phyloP scores from a whole-genome alignment of 768 basidiomycete species.

The Pulveroboletus sp. region DNA sequence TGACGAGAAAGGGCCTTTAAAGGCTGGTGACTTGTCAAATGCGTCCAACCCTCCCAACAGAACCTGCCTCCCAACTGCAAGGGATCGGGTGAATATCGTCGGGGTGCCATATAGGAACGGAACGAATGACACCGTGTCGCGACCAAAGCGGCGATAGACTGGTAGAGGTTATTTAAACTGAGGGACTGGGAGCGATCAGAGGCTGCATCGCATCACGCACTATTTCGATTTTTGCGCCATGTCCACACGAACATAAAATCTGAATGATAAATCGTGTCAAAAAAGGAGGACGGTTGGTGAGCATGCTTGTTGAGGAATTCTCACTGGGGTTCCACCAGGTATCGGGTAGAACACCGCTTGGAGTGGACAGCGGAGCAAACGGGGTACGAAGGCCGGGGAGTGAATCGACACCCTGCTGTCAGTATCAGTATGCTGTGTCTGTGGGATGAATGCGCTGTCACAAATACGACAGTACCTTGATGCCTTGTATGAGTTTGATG shows the following conservation, averaged over 20 bases:
- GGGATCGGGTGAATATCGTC: conserved; percentile 14
- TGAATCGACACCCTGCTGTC: conserved; percentile 1
- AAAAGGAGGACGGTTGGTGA: neutral
- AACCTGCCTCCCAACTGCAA: conserved; percentile 12
- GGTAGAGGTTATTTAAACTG: neutral
- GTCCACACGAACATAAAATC: conserved; percentile 15
- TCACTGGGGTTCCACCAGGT: conserved; percentile 19
- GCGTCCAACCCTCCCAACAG: conserved; percentile 5
- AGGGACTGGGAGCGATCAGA: neutral
- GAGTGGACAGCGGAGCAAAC: conserved; percentile 8
- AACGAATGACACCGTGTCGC: conserved; percentile 17
- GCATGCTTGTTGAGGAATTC: neutral
- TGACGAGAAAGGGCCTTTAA: conserved; percentile 1
- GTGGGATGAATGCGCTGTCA: neutral
- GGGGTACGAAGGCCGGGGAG: conserved; percentile 17
- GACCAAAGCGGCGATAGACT: conserved; percentile 11
- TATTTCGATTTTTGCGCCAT: conserved; percentile 15
- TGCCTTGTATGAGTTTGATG: conserved; percentile 12
- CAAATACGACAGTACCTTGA: conserved; percentile 6
- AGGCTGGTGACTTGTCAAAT: conserved; percentile 2
- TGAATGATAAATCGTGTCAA: neutral
- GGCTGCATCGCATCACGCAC: neutral
- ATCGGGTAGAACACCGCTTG: conserved; percentile 1
- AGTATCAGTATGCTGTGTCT: neutral
- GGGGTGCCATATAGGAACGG: conserved; percentile 12